Percentiles rank a stretch among this genome's conserved stretches.
phyloP scores from a whole-genome alignment of 2,329 filamentous ascomycete species.

The Rugonectria rugulosa region DNA sequence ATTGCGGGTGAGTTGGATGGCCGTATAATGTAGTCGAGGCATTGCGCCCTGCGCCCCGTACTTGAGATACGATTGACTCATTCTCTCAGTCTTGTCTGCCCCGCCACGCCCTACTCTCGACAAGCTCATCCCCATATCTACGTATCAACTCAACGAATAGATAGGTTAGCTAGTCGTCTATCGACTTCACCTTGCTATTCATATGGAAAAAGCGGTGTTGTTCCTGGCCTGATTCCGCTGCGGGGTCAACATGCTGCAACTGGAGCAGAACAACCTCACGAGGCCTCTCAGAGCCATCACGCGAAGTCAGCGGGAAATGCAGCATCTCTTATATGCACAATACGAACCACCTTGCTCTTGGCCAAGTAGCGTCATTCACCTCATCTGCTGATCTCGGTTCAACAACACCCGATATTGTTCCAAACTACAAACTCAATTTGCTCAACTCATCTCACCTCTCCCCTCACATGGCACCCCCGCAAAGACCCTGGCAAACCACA shows the following conservation, averaged over 20 bases:
- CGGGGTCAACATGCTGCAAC: not conserved
- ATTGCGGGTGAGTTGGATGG: too few species aligned
- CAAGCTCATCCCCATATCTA: not conserved
- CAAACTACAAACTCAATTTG: conserved; percentile 7
- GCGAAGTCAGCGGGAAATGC: too few species aligned
- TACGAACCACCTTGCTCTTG: not conserved
- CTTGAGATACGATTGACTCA: too few species aligned
- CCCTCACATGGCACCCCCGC: conserved; percentile 21
- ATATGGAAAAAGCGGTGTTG: not conserved
- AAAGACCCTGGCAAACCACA: conserved; percentile 5
- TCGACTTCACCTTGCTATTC: too few species aligned
- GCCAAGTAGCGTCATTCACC: not conserved
- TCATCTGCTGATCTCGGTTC: conserved; percentile 17
- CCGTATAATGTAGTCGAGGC: too few species aligned
- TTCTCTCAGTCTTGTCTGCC: too few species aligned
- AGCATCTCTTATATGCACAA: too few species aligned
- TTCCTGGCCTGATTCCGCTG: conserved; percentile 6
- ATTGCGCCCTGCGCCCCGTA: too few species aligned
- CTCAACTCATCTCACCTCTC: not conserved
- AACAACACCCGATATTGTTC: conserved; percentile 10
- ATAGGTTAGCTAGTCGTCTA: too few species aligned
- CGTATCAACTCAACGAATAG: too few species aligned
- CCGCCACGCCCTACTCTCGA: conserved; percentile 9
- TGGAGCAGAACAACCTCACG: not conserved
- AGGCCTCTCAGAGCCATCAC: too few species aligned